Percentiles rank a stretch among this genome's conserved stretches.
These are phyloP conservation scores for Xylaria acuta DNA, from an alignment of 495 filamentous ascomycete species.

Conservation along the genomic window DNA sequence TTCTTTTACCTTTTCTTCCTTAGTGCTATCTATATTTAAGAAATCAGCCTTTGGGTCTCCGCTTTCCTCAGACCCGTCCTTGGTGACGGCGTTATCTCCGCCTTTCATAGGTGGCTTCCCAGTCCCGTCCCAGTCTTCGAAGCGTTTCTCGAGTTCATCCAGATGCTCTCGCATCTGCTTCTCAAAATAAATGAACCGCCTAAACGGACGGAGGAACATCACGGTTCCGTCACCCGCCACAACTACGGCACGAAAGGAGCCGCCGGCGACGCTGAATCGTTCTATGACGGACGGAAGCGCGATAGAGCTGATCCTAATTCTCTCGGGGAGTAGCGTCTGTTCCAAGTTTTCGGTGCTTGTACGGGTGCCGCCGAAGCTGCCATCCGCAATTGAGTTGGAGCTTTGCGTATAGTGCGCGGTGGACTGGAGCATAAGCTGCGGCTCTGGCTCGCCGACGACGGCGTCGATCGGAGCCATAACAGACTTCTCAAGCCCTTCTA, in stretches of 20 bases:
- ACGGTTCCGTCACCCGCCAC: not conserved
- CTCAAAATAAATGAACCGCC: not conserved
- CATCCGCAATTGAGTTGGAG: not conserved
- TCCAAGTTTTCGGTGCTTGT: not conserved
- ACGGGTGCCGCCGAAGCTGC: not conserved
- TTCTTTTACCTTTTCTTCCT: not conserved
- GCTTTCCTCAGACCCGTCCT: not conserved
- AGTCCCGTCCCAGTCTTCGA: not conserved
- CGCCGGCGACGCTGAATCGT: no score
- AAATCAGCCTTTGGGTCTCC: not conserved
- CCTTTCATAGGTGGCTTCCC: not conserved
- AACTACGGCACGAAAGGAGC: no score
- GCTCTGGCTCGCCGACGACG: not conserved
- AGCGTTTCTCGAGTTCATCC: not conserved
- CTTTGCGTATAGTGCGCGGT: not conserved
- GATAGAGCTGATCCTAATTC: not conserved
- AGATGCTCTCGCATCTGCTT: not conserved
- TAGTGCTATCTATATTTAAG: not conserved
- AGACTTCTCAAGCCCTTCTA: not conserved
- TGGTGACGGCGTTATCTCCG: not conserved
- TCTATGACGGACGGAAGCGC: not conserved
- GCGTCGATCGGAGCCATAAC: not conserved
- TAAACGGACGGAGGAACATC: not conserved
- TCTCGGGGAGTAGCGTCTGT: not conserved
- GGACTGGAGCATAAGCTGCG: not conserved